phyloP scores from a whole-genome alignment of 768 basidiomycete species.

The Lentinula detonsa region DNA sequence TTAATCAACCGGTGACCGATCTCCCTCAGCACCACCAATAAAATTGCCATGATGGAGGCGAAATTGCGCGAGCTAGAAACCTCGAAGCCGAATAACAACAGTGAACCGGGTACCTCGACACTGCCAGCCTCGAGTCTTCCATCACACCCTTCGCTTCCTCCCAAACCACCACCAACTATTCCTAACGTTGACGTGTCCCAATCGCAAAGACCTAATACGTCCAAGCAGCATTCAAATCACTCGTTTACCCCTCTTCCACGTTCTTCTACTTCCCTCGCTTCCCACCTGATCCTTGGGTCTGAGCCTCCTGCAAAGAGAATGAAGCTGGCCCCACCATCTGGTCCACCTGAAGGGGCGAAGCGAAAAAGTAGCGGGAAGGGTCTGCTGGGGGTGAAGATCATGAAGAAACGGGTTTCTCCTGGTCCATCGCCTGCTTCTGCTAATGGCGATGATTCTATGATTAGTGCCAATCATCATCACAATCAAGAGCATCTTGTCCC shows the following conservation, averaged over 20 bases:
- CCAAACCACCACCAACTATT: background rate
- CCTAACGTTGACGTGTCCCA: background rate
- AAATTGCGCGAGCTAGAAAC: slow-evolving; percentile 79
- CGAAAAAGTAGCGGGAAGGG: background rate
- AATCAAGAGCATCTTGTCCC: background rate
- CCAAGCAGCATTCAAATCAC: background rate
- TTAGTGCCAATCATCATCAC: background rate
- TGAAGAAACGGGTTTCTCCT: background rate
- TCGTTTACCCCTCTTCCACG: background rate
- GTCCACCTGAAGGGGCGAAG: background rate
- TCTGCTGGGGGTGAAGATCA: slow-evolving; percentile 1
- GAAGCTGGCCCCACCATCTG: background rate
- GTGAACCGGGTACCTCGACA: background rate
- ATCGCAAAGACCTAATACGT: background rate
- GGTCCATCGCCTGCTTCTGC: background rate
- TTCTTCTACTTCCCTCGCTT: background rate
- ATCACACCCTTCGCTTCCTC: slow-evolving; percentile 6
- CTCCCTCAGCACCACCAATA: slow-evolving; percentile 66
- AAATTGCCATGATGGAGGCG: slow-evolving; percentile 95
- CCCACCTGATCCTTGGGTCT: background rate
- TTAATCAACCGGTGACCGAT: background rate
- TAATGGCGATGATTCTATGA: background rate
- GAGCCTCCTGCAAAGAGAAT: background rate
- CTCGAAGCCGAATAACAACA: slow-evolving; percentile 21
- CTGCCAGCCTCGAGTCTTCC: slow-evolving; percentile 7